These are phyloP conservation scores for Pavlovales sp. DNA, from an alignment of 208 protist genomes.

Conservation along the genomic window DNA sequence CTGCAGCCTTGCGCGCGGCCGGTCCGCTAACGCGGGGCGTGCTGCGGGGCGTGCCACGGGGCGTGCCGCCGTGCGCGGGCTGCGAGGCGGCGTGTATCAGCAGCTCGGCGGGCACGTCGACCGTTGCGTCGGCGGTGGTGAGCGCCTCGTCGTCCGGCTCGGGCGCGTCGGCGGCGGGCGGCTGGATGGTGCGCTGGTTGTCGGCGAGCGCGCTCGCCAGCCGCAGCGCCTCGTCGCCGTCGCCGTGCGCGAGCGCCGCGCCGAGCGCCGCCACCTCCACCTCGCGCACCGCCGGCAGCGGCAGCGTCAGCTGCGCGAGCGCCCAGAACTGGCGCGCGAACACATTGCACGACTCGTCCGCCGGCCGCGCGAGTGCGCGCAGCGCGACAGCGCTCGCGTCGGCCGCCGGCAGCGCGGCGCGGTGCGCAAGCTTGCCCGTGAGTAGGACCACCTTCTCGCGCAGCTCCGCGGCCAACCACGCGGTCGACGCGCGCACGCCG, in stretches of 20 bases:
- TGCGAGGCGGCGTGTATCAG: too few species aligned
- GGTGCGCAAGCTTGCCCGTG: background rate
- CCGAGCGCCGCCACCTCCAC: background rate
- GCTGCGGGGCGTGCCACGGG: too few species aligned
- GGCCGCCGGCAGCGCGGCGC: too few species aligned
- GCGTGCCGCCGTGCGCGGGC: too few species aligned
- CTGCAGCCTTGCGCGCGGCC: too few species aligned
- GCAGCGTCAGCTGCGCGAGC: background rate
- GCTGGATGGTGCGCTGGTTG: background rate
- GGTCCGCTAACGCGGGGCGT: too few species aligned
- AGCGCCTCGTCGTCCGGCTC: background rate
- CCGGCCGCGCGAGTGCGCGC: too few species aligned
- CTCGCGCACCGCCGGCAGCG: too few species aligned
- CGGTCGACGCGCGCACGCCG: too few species aligned
- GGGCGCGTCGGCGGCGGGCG: too few species aligned
- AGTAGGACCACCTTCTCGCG: background rate
- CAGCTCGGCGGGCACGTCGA: too few species aligned
- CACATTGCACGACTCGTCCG: background rate
- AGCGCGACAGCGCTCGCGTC: background rate
- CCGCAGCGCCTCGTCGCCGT: background rate
- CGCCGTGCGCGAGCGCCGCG: background rate
- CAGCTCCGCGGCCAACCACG: background rate
- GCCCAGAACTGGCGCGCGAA: background rate
- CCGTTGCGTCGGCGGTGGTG: too few species aligned
- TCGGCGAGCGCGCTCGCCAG: background rate